Conservation (phyloP, 106 monocot genomes). For the Dioscorea zingiberensis region DNA sequence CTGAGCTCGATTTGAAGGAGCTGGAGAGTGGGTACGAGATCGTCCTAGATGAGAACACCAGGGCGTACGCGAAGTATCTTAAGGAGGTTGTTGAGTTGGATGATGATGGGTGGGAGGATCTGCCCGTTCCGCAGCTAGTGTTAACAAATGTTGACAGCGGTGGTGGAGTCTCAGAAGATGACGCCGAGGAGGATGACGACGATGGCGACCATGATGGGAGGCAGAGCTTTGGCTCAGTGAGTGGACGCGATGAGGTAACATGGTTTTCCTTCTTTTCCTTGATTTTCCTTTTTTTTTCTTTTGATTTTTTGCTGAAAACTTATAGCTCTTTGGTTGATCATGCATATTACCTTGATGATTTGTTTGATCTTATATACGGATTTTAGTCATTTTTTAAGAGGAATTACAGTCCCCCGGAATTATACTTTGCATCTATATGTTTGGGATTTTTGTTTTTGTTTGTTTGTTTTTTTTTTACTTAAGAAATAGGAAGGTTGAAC, state of each 20-base stretch:
- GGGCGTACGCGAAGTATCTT: constrained; percentile 25
- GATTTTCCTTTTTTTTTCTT: not conserved
- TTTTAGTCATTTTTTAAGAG: too few species aligned
- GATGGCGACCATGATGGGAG: not conserved
- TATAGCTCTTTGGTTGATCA: too few species aligned
- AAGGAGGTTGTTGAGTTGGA: constrained; percentile 28
- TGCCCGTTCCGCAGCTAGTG: constrained; percentile 22
- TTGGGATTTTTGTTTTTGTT: too few species aligned
- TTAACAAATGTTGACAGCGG: not conserved
- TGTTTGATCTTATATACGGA: too few species aligned
- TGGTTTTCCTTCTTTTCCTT: not conserved
- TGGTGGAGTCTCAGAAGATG: not conserved
- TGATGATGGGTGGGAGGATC: not conserved
- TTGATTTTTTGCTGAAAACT: too few species aligned
- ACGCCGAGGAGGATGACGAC: not conserved
- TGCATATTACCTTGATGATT: too few species aligned
- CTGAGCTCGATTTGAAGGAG: constrained; percentile 18
- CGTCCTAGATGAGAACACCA: constrained; percentile 41
- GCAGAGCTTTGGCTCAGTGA: not conserved
- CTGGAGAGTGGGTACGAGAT: constrained; percentile 38
- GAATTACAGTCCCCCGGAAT: too few species aligned
- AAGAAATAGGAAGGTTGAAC: too few species aligned
- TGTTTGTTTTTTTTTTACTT: too few species aligned
- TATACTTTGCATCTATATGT: too few species aligned
- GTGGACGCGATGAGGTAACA: constrained; percentile 30